phyloP scores from a whole-genome alignment of 371 early-diverging fungal genomes.

The Haplosporangium sp. region DNA sequence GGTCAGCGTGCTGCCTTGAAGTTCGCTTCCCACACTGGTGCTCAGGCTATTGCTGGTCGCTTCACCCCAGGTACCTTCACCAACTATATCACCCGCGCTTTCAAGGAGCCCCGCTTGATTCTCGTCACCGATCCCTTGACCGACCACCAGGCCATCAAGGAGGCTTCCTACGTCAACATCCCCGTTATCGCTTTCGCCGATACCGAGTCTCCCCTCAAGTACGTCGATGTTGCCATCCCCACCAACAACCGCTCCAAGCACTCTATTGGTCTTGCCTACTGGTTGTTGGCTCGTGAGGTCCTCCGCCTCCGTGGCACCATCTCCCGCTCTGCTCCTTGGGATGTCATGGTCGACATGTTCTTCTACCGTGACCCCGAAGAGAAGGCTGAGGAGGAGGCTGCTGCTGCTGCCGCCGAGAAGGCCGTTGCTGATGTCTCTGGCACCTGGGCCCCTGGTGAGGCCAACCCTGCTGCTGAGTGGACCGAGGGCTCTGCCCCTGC shows the following conservation, averaged over 20 bases:
- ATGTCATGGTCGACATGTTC: conserved; percentile 99
- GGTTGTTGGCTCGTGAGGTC: conserved; percentile 97
- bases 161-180: conserved; percentile 99
- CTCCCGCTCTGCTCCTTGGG: conserved; percentile 89
- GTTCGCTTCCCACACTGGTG: conserved; percentile 97
- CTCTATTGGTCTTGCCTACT: conserved; percentile 98
- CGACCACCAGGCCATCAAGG: conserved; percentile 98
- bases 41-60: conserved; percentile 96
- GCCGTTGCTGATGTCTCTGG: conserved; percentile 34
- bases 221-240: conserved; percentile 99
- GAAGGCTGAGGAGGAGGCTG: conserved; percentile 87
- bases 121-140: conserved; percentile 98
- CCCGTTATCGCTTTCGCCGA: conserved; percentile 99
- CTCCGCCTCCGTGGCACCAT: conserved; percentile 96
- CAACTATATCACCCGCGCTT: conserved; percentile 98
- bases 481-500: conserved; percentile 42
- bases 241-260: conserved; percentile 99
- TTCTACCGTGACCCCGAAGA: conserved; percentile 98
- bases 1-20: conserved; percentile 99
- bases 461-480: conserved; percentile 45
- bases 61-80: conserved; percentile 99
- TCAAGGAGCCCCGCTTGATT: conserved; percentile 98
- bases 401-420: conserved; percentile 50
- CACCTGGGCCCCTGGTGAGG: conserved; percentile 56
- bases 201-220: conserved; percentile 94